Conservation (phyloP, 2,329 filamentous ascomycete species). For the Paraphaeosphaeria minitans region DNA sequence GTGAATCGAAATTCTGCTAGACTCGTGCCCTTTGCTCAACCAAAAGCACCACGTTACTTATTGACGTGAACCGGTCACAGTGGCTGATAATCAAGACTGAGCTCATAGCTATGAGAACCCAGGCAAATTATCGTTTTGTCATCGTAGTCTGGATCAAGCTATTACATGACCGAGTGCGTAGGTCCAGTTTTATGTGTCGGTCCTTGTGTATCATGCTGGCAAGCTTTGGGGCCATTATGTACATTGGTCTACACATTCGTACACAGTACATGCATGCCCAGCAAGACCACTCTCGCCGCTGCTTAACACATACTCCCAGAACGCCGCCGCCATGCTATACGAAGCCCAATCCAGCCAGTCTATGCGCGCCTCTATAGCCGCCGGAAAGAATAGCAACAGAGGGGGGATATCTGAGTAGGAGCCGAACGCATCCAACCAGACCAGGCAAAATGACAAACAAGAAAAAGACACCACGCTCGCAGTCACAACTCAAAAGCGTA, state of each 20-base stretch:
- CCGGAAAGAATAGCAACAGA: constrained; percentile 4
- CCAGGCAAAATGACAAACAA: not conserved
- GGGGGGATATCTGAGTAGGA: constrained; percentile 31
- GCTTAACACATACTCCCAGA: not conserved
- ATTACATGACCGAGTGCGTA: too few species aligned
- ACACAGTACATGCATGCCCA: not conserved
- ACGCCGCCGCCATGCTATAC: constrained; percentile 20
- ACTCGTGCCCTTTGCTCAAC: not conserved
- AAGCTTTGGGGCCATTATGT: not conserved
- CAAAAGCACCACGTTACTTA: not conserved
- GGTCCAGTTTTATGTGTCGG: too few species aligned
- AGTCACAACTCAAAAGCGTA: not conserved
- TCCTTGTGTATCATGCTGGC: too few species aligned
- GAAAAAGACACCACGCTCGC: not conserved
- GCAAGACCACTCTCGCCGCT: not conserved
- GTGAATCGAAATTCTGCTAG: not conserved
- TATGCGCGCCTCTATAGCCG: constrained; percentile 7
- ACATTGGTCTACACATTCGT: not conserved
- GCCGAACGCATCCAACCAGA: constrained; percentile 11
- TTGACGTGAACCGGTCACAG: too few species aligned
- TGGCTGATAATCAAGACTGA: too few species aligned
- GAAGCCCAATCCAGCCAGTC: constrained; percentile 4
- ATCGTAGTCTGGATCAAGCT: too few species aligned
- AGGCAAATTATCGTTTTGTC: too few species aligned
- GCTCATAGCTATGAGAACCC: too few species aligned